Conservation (phyloP, 2,329 filamentous ascomycete genomes). For the Tothia fuscella region DNA sequence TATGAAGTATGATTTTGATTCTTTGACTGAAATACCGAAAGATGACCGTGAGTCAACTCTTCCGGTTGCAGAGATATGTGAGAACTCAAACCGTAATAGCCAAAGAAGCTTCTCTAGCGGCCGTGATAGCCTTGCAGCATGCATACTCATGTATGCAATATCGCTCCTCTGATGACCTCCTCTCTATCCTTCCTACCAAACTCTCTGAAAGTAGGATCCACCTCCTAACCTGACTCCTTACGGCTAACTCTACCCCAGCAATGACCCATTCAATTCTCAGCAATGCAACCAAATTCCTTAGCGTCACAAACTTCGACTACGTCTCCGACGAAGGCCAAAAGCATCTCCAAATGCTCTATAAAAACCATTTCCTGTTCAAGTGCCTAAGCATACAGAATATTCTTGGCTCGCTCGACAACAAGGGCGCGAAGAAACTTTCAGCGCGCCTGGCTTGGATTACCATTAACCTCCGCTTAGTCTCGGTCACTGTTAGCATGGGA, state of each 20-base stretch:
- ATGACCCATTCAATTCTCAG: conserved; percentile 43
- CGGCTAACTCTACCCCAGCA: conserved; percentile 16
- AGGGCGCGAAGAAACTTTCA: conserved; percentile 41
- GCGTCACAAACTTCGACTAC: conserved; percentile 61
- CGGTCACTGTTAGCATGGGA: conserved; percentile 51
- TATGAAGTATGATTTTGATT: conserved; percentile 29
- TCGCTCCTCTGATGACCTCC: conserved; percentile 37
- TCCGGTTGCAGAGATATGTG: not conserved
- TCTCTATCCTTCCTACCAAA: conserved; percentile 28
- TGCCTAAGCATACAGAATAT: conserved; percentile 70
- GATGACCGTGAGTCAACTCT: conserved; percentile 12
- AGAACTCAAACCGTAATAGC: conserved; percentile 12
- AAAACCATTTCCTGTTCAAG: conserved; percentile 59
- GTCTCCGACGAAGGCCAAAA: conserved; percentile 61
- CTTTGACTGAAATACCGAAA: conserved; percentile 13
- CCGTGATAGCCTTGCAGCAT: conserved; percentile 30
- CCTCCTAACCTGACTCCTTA: not conserved
- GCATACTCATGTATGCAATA: conserved; percentile 32
- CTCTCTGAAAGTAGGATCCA: conserved; percentile 10
- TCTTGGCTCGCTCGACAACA: conserved; percentile 57
- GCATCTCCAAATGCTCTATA: conserved; percentile 20
- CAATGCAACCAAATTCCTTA: conserved; percentile 42
- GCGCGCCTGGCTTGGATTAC: conserved; percentile 66
- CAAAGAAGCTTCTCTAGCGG: conserved; percentile 25
- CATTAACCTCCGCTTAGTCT: conserved; percentile 60